phyloP scores from a whole-genome alignment of 2,329 filamentous ascomycete species.

The Exophiala xenobiotica region DNA sequence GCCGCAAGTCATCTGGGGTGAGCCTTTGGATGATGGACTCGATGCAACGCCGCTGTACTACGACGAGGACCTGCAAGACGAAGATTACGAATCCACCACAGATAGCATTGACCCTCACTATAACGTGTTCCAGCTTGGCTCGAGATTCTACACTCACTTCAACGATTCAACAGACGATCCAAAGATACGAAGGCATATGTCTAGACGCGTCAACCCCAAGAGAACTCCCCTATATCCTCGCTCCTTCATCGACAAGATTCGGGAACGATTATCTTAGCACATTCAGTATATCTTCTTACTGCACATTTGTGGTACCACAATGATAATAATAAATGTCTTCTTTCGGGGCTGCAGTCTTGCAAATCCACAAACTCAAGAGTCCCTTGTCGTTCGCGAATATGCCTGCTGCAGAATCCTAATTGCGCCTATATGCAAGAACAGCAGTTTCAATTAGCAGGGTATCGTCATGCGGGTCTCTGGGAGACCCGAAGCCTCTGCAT shows the following conservation, averaged over 20 bases:
- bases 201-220: not conserved
- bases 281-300: too few species aligned
- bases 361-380: too few species aligned
- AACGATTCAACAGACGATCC: not conserved
- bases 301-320: too few species aligned
- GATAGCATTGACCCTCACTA: not conserved
- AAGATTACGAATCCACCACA: not conserved
- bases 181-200: not conserved
- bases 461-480: too few species aligned
- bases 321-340: not conserved
- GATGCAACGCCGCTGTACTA: not conserved
- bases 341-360: too few species aligned
- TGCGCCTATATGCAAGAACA: too few species aligned
- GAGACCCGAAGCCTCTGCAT: too few species aligned
- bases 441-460: too few species aligned
- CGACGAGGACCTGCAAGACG: not conserved
- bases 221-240: not conserved
- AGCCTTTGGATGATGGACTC: not conserved
- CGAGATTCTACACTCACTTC: not conserved
- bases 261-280: not conserved
- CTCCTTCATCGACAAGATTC: not conserved
- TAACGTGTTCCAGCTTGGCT: not conserved
- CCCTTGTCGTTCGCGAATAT: too few species aligned
- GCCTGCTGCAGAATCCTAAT: too few species aligned
- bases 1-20: not conserved